These are phyloP conservation scores for Ceratorhiza oryzae-sativae DNA, from an alignment of 1,284 basidiomycete species.

Conservation along the genomic window DNA sequence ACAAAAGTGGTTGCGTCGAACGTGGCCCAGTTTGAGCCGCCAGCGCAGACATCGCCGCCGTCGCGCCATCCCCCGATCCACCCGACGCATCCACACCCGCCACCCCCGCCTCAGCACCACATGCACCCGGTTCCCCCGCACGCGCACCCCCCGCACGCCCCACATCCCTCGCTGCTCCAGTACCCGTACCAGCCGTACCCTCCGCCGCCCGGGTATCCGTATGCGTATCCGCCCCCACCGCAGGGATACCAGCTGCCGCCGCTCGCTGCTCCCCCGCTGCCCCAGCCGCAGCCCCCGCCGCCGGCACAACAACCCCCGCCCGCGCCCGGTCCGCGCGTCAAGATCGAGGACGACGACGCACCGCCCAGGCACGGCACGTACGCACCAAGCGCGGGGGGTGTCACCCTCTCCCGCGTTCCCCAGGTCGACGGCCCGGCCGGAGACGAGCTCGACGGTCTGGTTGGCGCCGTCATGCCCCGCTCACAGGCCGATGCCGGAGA, in stretches of 20 bases:
- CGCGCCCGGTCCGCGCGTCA: conserved; percentile 37
- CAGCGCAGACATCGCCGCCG: conserved; percentile 45
- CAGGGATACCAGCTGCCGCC: conserved; percentile 39
- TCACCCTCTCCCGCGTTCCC: conserved; percentile 58
- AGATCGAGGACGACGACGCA: conserved; percentile 40
- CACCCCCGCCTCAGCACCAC: conserved; percentile 43
- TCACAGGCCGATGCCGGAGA: not conserved
- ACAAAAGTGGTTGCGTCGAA: conserved; percentile 60
- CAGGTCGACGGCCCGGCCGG: conserved; percentile 64
- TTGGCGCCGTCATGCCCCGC: conserved; percentile 59
- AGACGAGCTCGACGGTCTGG: conserved; percentile 47
- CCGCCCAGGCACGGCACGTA: conserved; percentile 19
- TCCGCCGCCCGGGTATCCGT: conserved; percentile 33
- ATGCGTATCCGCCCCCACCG: conserved; percentile 26
- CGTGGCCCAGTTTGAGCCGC: conserved; percentile 60
- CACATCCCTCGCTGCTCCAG: conserved; percentile 31
- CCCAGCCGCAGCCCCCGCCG: conserved; percentile 28
- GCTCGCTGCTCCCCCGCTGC: conserved; percentile 40
- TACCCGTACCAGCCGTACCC: conserved; percentile 29
- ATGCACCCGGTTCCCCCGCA: conserved; percentile 21
- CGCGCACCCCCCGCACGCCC: conserved; percentile 14
- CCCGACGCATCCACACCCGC: conserved; percentile 42
- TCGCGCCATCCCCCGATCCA: conserved; percentile 42
- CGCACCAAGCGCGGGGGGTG: conserved; percentile 6
- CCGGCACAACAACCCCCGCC: not conserved